Percentiles rank a stretch among this genome's conserved stretches.
Evolutionary conservation across 148 eudicot species (phyloP).

Genomic region (Rhododendron vialii): DNA sequence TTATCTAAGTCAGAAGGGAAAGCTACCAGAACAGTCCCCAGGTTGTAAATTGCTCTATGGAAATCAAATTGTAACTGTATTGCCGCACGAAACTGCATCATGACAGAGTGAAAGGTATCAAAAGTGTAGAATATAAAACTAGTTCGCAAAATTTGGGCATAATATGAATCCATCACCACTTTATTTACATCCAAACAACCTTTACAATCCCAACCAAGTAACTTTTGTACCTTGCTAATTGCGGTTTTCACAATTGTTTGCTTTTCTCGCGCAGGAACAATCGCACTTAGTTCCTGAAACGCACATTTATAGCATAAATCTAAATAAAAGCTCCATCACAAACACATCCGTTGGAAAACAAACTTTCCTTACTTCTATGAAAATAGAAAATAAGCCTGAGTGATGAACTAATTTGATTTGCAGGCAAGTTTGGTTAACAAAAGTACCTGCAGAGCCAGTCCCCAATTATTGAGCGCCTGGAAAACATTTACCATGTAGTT

Average conservation of each 20-base stretch:
- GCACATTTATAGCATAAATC: constrained; percentile 9
- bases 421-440: background rate
- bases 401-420: background rate
- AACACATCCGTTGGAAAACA: background rate
- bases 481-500: constrained; percentile 18
- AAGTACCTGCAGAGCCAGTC: constrained; percentile 91
- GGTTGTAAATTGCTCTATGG: constrained; percentile 96
- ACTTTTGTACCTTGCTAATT: constrained; percentile 65
- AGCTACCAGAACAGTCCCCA: constrained; percentile 94
- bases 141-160: background rate
- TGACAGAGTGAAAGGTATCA: constrained; percentile 6
- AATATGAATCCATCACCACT: background rate
- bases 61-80: constrained; percentile 93
- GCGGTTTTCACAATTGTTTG: constrained; percentile 75
- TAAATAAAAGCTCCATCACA: background rate
- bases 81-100: constrained; percentile 85
- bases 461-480: constrained; percentile 99
- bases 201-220: background rate
- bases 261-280: constrained; percentile 93
- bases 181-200: constrained; percentile 6
- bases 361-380: background rate
- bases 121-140: constrained; percentile 7
- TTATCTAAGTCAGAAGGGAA: constrained; percentile 3
- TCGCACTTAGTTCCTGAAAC: constrained; percentile 87
- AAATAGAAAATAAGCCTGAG: background rate